These are phyloP conservation scores for Cadophora sp. DNA, from an alignment of 2,329 filamentous ascomycete genomes.

Conservation along the genomic window DNA sequence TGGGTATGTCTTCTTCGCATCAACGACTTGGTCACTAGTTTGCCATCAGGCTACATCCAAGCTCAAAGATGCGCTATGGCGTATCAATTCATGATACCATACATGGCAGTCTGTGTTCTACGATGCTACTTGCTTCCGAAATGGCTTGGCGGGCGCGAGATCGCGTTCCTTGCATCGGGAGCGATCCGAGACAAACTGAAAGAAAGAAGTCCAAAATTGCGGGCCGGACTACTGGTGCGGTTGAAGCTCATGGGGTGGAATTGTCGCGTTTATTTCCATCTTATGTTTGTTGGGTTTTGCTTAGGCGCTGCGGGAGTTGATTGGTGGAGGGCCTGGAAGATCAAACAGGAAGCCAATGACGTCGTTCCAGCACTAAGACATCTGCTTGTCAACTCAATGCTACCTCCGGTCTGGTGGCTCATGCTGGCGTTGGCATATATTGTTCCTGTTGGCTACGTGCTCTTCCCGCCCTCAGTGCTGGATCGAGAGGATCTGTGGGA, in stretches of 20 bases:
- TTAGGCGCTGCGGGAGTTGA: not conserved
- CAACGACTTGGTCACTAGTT: not conserved
- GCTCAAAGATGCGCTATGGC: not conserved
- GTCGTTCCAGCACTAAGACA: not conserved
- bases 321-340: not conserved
- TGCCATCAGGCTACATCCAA: not conserved
- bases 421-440: not conserved
- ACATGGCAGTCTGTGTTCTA: not conserved
- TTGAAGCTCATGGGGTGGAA: not conserved
- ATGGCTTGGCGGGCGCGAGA: not conserved
- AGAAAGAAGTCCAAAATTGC: not conserved
- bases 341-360: not conserved
- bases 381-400: not conserved
- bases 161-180: not conserved
- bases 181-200: not conserved
- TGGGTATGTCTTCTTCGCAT: not conserved
- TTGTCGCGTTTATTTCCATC: not conserved
- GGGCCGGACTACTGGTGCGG: not conserved
- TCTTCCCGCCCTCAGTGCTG: not conserved
- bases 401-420: not conserved
- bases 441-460: not conserved
- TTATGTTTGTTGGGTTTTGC: not conserved
- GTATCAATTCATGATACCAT: not conserved
- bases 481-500: not conserved
- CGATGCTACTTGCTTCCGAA: not conserved